Percentiles rank a stretch among this genome's conserved stretches.
These are phyloP conservation scores for Canna indica DNA, from an alignment of 176 grass and related monocot genomes.

Conservation along the genomic window DNA sequence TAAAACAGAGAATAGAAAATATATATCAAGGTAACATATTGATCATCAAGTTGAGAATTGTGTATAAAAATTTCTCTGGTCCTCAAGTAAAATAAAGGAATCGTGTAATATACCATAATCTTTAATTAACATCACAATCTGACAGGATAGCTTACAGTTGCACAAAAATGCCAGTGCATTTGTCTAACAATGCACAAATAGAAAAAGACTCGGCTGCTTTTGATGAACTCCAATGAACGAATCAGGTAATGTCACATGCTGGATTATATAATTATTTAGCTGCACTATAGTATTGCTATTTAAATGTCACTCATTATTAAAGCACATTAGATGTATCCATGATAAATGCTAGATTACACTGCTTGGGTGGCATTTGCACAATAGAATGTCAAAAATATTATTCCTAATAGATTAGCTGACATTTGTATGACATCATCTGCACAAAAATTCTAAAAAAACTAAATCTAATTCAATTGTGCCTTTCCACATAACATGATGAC, in stretches of 20 bases:
- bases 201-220: not conserved
- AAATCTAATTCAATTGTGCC: not conserved
- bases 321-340: not conserved
- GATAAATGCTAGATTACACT: not conserved
- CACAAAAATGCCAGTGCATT: not conserved
- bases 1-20: not conserved
- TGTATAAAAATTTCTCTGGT: not conserved
- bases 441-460: not conserved
- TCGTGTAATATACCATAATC: too few species aligned
- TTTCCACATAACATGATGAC: not conserved
- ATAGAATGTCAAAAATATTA: not conserved
- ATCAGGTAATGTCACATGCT: not conserved
- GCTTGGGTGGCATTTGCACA: not conserved
- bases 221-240: not conserved
- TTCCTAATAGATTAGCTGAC: not conserved
- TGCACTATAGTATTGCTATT: not conserved
- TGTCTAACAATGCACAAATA: not conserved
- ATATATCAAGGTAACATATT: not conserved
- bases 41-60: not conserved
- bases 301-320: not conserved
- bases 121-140: too few species aligned
- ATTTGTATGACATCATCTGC: not conserved
- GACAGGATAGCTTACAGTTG: too few species aligned
- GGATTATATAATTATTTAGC: not conserved
- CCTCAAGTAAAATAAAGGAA: not conserved